Evolutionary conservation across 768 basidiomycete genomes (phyloP), one percentile per base, ranked within the genome.

Genomic region (Naematelia encephala): DNA sequence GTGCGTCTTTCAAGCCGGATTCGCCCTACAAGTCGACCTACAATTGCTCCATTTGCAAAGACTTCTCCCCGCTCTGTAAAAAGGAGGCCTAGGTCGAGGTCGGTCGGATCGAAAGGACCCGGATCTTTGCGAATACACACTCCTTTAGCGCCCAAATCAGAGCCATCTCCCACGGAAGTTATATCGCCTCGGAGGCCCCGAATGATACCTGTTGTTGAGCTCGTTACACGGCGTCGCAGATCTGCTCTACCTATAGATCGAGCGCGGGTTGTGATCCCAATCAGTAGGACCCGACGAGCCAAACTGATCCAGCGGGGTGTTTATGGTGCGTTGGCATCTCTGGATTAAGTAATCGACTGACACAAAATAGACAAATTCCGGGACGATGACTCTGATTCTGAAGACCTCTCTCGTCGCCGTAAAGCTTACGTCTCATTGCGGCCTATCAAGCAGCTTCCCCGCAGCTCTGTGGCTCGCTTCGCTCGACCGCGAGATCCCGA

Each of bases 381-480:
- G 21, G 65, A 69, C 51, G 68, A 69, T 30, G 62, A 62, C 45
- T 66, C 64, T 13, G 68, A 69, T 10, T 11, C 25, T 8, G 62
- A 64, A 29, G 63, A 62, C 11, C 19, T 2, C 22, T 4, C 49
- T 3, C 28, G 46, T 2, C 49, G 34, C 19, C 61, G 59, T 2
- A 8, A 47, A 13, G 57, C 30, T 16, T 56, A 60, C 16, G 44
- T 28, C 11, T 22, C 27, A 21, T 53, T 67, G 14, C 60, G 68
- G n/a, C 55, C 62, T 3, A 44, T 59, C n/a, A 67, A 65, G 23
- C 25, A 45, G 12, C 42, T 56, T 5, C 61, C 60, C 3, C 39
- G 56, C 29, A 45, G 54, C 4, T 21, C 56, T 2, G 11, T 16
- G 8, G 54, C 55, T 13, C 28, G 62, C 5, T 57, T n/a, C 12